Percentiles rank a stretch among this genome's conserved stretches.
Conservation (phyloP, 2,329 filamentous ascomycete species). For the Leptographium flavum region DNA sequence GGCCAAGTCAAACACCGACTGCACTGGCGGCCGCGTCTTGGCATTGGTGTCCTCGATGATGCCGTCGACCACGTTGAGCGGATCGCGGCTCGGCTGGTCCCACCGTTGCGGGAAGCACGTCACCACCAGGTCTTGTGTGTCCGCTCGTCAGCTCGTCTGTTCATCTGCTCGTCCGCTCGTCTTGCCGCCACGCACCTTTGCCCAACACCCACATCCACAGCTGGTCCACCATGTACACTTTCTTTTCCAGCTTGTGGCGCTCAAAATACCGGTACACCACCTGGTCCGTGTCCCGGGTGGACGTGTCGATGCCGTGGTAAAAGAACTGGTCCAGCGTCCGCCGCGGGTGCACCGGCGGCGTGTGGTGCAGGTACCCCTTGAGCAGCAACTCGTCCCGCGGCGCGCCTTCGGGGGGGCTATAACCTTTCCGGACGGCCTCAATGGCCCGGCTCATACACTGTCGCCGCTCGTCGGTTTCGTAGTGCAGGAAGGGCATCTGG, state of each 20-base stretch:
- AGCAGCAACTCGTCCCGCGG: constrained; percentile 30
- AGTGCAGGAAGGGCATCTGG: constrained; percentile 53
- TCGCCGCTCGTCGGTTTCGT: constrained; percentile 41
- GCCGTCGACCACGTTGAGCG: constrained; percentile 46
- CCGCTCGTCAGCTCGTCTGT: too few relatives aligned
- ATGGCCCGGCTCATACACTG: constrained; percentile 42
- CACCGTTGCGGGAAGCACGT: constrained; percentile 44
- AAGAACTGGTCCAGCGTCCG: constrained; percentile 53
- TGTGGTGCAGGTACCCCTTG: constrained; percentile 29
- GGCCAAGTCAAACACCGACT: constrained; percentile 47
- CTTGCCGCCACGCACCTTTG: constrained; percentile 15
- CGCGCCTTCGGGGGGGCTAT: constrained; percentile 14
- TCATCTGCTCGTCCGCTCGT: too few relatives aligned
- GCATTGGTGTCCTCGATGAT: constrained; percentile 53
- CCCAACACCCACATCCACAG: constrained; percentile 51
- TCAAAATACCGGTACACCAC: constrained; percentile 46
- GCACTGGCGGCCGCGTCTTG: constrained; percentile 44
- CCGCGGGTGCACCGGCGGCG: constrained; percentile 40
- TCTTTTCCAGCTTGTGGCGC: constrained; percentile 27
- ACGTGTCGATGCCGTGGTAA: constrained; percentile 49
- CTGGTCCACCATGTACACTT: constrained; percentile 56
- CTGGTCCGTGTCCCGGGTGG: constrained; percentile 44
- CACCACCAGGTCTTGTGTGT: constrained; percentile 43
- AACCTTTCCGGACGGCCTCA: constrained; percentile 17
- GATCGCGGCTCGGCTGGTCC: constrained; percentile 46